Conservation (phyloP, 768 basidiomycete genomes). For the Mrakia gelida region DNA sequence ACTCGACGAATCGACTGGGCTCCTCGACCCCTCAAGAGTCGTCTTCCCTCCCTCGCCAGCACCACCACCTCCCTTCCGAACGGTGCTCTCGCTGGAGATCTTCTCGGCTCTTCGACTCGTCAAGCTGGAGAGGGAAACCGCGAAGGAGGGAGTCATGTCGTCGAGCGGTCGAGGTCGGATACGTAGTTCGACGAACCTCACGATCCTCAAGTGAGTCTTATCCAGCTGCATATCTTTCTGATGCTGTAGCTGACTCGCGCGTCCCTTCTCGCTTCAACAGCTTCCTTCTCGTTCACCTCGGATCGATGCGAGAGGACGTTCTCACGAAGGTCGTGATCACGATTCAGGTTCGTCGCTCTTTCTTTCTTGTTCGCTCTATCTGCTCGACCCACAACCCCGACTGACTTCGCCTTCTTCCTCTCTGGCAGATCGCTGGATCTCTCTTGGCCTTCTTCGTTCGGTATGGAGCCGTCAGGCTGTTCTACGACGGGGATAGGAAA, state of each 20-base stretch:
- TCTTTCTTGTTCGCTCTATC: background rate
- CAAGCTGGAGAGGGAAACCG: conserved; percentile 47
- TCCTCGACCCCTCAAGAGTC: conserved; percentile 64
- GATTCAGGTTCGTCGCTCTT: conserved; percentile 56
- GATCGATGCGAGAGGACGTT: conserved; percentile 78
- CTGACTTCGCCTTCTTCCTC: too few relatives aligned
- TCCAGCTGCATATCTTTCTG: background rate
- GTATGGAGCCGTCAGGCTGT: conserved; percentile 80
- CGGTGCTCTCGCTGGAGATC: conserved; percentile 56
- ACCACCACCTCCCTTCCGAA: conserved; percentile 6
- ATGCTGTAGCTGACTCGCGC: background rate
- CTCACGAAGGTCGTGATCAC: conserved; percentile 69
- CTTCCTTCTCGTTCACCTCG: conserved; percentile 69
- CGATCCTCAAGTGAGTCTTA: conserved; percentile 62
- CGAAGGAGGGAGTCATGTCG: too few relatives aligned
- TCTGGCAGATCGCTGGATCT: conserved; percentile 64
- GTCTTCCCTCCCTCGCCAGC: conserved; percentile 24
- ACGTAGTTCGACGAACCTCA: conserved; percentile 75
- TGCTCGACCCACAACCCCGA: too few relatives aligned
- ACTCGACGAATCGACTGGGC: conserved; percentile 66
- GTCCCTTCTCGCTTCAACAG: background rate
- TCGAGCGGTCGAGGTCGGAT: conserved; percentile 48
- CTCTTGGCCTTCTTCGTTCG: conserved; percentile 75
- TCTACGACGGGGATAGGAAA: conserved; percentile 88
- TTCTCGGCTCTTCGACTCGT: conserved; percentile 65